These are phyloP conservation scores for Mortierella sp. DNA, from an alignment of 371 early-diverging fungal species.

Conservation along the genomic window DNA sequence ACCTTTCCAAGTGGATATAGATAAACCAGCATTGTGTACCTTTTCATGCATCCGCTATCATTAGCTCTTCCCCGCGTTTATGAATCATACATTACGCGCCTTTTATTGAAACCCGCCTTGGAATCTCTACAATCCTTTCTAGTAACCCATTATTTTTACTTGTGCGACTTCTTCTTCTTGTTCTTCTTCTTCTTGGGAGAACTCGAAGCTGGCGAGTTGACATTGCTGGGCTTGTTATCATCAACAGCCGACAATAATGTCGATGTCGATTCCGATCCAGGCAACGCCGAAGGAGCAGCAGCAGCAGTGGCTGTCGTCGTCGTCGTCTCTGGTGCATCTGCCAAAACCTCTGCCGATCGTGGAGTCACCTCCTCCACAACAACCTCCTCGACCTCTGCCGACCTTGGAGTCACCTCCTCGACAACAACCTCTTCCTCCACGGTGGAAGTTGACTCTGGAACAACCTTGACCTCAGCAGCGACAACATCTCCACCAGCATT, in stretches of 20 bases:
- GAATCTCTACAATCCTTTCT: too few species aligned
- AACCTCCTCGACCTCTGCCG: background rate
- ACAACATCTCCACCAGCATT: background rate
- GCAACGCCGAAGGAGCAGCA: background rate
- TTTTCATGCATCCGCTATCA: too few species aligned
- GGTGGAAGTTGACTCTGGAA: background rate
- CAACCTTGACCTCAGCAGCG: background rate
- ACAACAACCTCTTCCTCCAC: background rate
- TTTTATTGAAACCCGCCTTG: too few species aligned
- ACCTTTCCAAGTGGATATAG: too few species aligned
- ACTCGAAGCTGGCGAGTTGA: slow-evolving; percentile 3
- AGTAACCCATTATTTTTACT: too few species aligned
- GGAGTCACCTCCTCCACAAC: background rate
- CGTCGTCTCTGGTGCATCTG: background rate
- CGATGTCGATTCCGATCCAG: slow-evolving; percentile 10
- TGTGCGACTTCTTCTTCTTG: slow-evolving; percentile 23
- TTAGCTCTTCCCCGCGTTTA: too few species aligned
- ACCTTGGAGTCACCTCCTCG: background rate
- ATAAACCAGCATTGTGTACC: too few species aligned
- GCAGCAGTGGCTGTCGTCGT: background rate
- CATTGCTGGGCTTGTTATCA: background rate
- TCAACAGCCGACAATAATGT: background rate
- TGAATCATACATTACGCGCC: too few species aligned
- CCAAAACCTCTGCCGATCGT: background rate
- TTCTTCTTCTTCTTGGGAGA: slow-evolving; percentile 20